phyloP scores from a whole-genome alignment of 2,329 filamentous ascomycete genomes.

The Penicillium sp. region DNA sequence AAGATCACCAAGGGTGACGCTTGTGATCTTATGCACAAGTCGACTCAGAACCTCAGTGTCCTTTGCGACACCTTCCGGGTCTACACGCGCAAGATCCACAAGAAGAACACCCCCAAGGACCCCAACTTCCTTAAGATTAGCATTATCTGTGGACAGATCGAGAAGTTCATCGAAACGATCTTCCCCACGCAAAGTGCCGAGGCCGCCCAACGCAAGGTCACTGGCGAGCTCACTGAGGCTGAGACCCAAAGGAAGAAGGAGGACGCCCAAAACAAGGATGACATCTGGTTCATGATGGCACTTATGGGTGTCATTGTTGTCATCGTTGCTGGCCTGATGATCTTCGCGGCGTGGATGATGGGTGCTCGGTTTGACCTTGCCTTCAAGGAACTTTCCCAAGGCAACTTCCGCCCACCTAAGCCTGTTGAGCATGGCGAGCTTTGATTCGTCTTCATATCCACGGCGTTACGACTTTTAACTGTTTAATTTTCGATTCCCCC shows the following conservation, averaged over 20 bases:
- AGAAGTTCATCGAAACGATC: conserved; percentile 92
- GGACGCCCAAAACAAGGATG: conserved; percentile 55
- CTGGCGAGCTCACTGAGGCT: conserved; percentile 60
- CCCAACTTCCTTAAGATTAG: conserved; percentile 92
- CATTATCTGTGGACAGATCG: conserved; percentile 83
- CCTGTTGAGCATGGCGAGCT: conserved; percentile 41
- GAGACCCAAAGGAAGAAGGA: conserved; percentile 54
- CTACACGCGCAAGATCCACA: conserved; percentile 79
- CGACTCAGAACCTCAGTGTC: conserved; percentile 82
- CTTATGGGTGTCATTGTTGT: conserved; percentile 73
- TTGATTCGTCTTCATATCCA: conserved; percentile 30
- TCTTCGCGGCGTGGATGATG: conserved; percentile 74
- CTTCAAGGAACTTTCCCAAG: conserved; percentile 56
- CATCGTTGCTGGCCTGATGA: conserved; percentile 74
- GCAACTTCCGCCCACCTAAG: conserved; percentile 47
- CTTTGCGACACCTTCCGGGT: conserved; percentile 80
- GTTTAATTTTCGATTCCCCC: conserved; percentile 28
- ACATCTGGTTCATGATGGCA: conserved; percentile 64
- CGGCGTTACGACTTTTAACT: conserved; percentile 35
- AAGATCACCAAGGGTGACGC: conserved; percentile 97
- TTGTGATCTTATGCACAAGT: conserved; percentile 87
- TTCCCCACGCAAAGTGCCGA: conserved; percentile 83
- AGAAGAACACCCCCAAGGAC: conserved; percentile 92
- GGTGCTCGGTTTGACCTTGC: conserved; percentile 81
- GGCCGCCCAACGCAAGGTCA: conserved; percentile 47